These are phyloP conservation scores for Termitomyces sp. DNA, from an alignment of 768 basidiomycete species.

Conservation along the genomic window DNA sequence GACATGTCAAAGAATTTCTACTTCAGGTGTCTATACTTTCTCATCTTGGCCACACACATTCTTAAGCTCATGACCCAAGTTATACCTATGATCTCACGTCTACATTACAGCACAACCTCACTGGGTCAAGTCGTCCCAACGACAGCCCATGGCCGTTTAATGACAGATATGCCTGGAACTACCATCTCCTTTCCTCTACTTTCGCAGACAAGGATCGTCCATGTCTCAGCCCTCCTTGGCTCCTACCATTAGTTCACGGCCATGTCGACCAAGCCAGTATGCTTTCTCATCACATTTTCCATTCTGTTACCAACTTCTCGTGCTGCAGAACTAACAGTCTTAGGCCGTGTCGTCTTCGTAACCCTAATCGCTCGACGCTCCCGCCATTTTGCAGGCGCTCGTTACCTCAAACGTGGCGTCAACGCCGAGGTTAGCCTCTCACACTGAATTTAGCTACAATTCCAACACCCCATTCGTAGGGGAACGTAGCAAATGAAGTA, in stretches of 20 bases:
- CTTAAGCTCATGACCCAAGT: constrained; percentile 34
- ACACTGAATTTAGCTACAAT: neutral
- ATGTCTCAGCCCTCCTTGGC: constrained; percentile 68
- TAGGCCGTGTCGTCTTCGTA: constrained; percentile 87
- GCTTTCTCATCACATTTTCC: constrained; percentile 22
- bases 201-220: constrained; percentile 44
- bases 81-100: constrained; percentile 97
- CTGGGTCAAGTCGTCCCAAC: constrained; percentile 44
- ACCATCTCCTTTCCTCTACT: constrained; percentile 73
- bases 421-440: constrained; percentile 71
- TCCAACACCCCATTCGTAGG: constrained; percentile 42
- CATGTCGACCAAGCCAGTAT: constrained; percentile 98
- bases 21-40: constrained; percentile 62
- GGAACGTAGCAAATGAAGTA: constrained; percentile 97
- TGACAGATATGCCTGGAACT: constrained; percentile 94
- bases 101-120: constrained; percentile 90
- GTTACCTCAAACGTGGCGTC: constrained; percentile 91
- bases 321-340: constrained; percentile 76
- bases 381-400: constrained; percentile 91
- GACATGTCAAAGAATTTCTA: constrained; percentile 99
- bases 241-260: constrained; percentile 89
- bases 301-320: neutral
- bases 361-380: constrained; percentile 95
- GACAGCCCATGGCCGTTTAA: constrained; percentile 66
- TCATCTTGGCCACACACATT: neutral